These are phyloP conservation scores for Scheffersomyces segobiensis DNA, from an alignment of 1,139 yeast genomes.

Conservation along the genomic window DNA sequence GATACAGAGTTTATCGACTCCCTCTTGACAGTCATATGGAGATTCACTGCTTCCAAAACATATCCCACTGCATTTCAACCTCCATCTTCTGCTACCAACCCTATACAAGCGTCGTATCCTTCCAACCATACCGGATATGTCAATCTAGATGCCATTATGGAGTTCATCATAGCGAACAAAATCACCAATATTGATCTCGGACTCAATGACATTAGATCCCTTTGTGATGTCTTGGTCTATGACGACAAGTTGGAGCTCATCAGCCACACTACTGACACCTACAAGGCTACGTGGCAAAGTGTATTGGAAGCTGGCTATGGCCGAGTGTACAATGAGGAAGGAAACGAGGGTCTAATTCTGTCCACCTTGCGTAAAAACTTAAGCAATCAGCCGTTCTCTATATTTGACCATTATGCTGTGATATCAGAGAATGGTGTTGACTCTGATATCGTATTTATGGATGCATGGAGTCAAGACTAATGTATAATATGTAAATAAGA, in stretches of 20 bases:
- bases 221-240: constrained; percentile 84
- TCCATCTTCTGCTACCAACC: constrained; percentile 38
- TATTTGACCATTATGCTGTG: constrained; percentile 37
- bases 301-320: constrained; percentile 65
- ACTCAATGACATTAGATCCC: constrained; percentile 69
- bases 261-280: constrained; percentile 46
- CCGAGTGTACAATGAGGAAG: constrained; percentile 30
- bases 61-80: constrained; percentile 69
- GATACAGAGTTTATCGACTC: constrained; percentile 93
- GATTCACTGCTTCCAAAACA: constrained; percentile 73
- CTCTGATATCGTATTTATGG: constrained; percentile 40
- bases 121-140: constrained; percentile 60
- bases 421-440: constrained; percentile 35
- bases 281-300: constrained; percentile 61
- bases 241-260: constrained; percentile 82
- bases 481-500: not conserved
- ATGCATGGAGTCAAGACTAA: constrained; percentile 38
- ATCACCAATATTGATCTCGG: constrained; percentile 83
- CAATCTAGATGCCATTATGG: constrained; percentile 68
- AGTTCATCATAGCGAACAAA: constrained; percentile 71
- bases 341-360: constrained; percentile 10
- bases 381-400: constrained; percentile 25
- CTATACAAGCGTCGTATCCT: constrained; percentile 40
- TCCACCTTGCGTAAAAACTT: constrained; percentile 12
- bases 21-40: constrained; percentile 81